Conservation (phyloP, 1,139 yeast species). For the Protomyces pachydermus region DNA sequence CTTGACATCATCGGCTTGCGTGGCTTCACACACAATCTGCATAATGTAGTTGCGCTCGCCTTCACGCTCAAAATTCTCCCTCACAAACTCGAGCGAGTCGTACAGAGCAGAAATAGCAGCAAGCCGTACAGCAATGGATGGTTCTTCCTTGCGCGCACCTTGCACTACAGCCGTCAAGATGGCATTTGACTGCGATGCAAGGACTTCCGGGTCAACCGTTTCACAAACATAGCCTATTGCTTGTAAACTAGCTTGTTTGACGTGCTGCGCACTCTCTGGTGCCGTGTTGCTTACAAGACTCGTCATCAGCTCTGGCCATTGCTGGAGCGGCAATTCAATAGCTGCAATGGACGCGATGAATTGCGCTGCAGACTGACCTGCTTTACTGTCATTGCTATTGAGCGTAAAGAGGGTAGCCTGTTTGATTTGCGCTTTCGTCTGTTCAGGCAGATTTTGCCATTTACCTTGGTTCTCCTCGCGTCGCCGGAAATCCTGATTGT, state of each 20-base stretch:
- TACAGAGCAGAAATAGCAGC: slow-evolving; percentile 91
- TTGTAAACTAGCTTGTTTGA: slow-evolving; percentile 79
- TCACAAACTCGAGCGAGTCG: slow-evolving; percentile 84
- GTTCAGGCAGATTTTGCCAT: slow-evolving; percentile 57
- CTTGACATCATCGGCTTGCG: slow-evolving; percentile 77
- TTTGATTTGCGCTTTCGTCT: slow-evolving; percentile 61
- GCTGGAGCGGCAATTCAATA: slow-evolving; percentile 78
- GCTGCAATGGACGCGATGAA: slow-evolving; percentile 94
- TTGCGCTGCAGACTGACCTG: slow-evolving; percentile 87
- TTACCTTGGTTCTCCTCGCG: slow-evolving; percentile 38
- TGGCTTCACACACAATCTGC: slow-evolving; percentile 99
- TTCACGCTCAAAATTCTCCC: slow-evolving; percentile 80
- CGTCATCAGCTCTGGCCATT: slow-evolving; percentile 84
- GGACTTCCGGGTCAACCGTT: slow-evolving; percentile 81
- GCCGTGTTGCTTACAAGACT: slow-evolving; percentile 80
- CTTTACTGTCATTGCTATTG: slow-evolving; percentile 63
- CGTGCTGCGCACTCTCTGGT: slow-evolving; percentile 50
- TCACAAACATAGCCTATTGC: slow-evolving; percentile 96
- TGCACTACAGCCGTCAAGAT: slow-evolving; percentile 92
- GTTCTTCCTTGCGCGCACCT: slow-evolving; percentile 84
- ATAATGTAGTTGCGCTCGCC: slow-evolving; percentile 94
- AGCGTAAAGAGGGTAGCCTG: slow-evolving; percentile 59
- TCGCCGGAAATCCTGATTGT: slow-evolving; percentile 18
- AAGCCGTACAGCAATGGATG: slow-evolving; percentile 66
- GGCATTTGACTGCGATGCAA: slow-evolving; percentile 80